Percentiles rank a stretch among this genome's conserved stretches.
These are phyloP conservation scores for Stygiomarasmius scandens DNA, from an alignment of 1,284 basidiomycete genomes.

Conservation along the genomic window DNA sequence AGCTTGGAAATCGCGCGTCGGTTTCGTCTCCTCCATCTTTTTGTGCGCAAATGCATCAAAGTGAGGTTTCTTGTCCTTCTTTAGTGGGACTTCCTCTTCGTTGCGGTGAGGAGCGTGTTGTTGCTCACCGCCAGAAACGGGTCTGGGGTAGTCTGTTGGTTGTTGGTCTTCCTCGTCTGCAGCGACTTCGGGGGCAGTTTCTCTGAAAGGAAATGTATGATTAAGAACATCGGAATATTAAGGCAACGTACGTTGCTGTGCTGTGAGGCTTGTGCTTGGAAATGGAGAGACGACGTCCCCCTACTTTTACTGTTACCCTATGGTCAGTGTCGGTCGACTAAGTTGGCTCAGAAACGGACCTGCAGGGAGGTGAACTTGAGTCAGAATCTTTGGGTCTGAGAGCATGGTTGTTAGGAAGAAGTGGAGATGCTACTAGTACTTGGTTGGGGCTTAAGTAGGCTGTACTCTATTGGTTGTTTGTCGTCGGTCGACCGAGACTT, in stretches of 20 bases:
- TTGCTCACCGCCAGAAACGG: constrained; percentile 48
- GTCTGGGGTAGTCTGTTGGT: constrained; percentile 63
- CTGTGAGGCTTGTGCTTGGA: constrained; percentile 35
- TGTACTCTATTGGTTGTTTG: too few relatives aligned
- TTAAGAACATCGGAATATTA: neutral
- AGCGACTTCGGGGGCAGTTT: constrained; percentile 27
- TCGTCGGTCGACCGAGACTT: neutral
- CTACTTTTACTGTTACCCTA: constrained; percentile 57
- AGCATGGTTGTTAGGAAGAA: neutral
- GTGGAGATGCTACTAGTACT: neutral
- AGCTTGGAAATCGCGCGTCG: constrained; percentile 46
- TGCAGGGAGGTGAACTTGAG: constrained; percentile 30
- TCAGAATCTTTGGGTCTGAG: constrained; percentile 26
- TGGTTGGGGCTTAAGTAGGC: neutral
- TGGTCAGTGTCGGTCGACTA: neutral
- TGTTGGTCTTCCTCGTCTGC: constrained; percentile 27
- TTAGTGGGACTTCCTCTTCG: constrained; percentile 56
- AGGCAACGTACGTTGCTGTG: constrained; percentile 33
- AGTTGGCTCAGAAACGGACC: constrained; percentile 16
- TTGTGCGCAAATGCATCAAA: constrained; percentile 46
- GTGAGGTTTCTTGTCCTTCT: constrained; percentile 54
- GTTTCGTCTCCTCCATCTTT: constrained; percentile 56
- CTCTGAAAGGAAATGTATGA: constrained; percentile 22
- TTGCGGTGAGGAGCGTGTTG: constrained; percentile 45
- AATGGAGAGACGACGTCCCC: constrained; percentile 61